Evolutionary conservation across 208 protist genomes (phyloP), one percentile per base, ranked within the genome.

Genomic region (Phytomonas serpens): DNA sequence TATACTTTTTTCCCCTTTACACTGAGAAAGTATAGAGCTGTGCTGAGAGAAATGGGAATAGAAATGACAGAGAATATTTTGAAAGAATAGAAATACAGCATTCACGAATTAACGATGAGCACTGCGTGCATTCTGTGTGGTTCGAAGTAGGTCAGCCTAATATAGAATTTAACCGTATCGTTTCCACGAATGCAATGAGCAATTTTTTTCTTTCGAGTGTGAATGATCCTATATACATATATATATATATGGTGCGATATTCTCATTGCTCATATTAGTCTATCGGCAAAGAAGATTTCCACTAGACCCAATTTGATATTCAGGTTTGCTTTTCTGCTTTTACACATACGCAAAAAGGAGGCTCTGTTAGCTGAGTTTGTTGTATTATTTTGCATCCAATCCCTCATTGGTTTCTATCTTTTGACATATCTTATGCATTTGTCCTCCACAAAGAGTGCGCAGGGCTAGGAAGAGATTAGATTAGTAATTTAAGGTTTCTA

Each of bases 1-100:
- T 69, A 68, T 74, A n/a, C 73, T 66, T 57, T 75, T 77, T 65
- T 34, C 10, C 75, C 33, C 27, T 16, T 32, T 71, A 57, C 23
- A 51, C 13, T 73, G 34, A 6, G 47, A 2, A 57, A 57, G 5
- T 27, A 27, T 57, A 57, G 47, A 57, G 47, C 6, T 19, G 2
- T 57, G 27, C 23, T 9, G 23, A 23, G 19, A 27, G 23, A 57
- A 57, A 57, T 57, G 19, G 19, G 4, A 19, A 1, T 23, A 27
- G 40, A 47, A 2, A 27, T 27, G 23, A 27, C 47, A 27, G 47
- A 57, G 47, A 4, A 27, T 57, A 27, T 27, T 19, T 23, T 7
- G 1, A 57, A 27, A 23, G 7, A 19, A 27, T 27, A 27, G 47
- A 57, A 57, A 23, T 27, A 27, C 47, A 57, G 3, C 16, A 16